phyloP scores from a whole-genome alignment of 306 rosid genomes.

The Cicer bijugum region DNA sequence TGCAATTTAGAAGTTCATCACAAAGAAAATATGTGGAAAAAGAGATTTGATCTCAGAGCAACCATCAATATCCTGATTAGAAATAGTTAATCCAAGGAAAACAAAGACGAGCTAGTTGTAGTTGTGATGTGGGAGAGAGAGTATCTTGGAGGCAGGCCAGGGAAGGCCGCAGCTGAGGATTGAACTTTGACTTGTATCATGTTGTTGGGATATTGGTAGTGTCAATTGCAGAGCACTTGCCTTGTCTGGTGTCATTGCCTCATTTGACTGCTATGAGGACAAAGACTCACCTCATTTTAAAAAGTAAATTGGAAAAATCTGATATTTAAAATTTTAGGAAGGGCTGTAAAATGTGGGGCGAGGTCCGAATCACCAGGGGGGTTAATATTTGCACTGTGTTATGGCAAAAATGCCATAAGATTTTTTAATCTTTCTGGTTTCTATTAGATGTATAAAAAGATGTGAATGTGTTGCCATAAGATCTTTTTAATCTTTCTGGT shows the following conservation, averaged over 20 bases:
- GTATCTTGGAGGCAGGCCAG: slow-evolving; percentile 12
- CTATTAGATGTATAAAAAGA: background rate
- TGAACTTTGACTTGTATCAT: slow-evolving; percentile 34
- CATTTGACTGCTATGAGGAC: slow-evolving; percentile 17
- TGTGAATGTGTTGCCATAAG: background rate
- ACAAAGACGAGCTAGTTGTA: slow-evolving; percentile 14
- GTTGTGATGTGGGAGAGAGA: slow-evolving; percentile 17
- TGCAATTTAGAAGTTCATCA: slow-evolving; percentile 12
- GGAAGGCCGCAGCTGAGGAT: background rate
- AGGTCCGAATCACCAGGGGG: slow-evolving; percentile 23
- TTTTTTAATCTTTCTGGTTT: background rate
- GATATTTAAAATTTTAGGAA: slow-evolving; percentile 27
- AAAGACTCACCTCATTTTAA: slow-evolving; percentile 14
- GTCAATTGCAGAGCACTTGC: slow-evolving; percentile 31
- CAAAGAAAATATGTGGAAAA: slow-evolving; percentile 36
- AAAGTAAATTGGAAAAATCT: slow-evolving; percentile 28
- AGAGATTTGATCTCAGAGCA: slow-evolving; percentile 6
- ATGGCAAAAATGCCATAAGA: too few relatives aligned
- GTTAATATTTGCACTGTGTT: background rate
- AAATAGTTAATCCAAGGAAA: slow-evolving; percentile 27
- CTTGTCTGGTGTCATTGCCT: background rate
- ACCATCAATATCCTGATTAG: slow-evolving; percentile 23
- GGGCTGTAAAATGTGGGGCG: slow-evolving; percentile 1
- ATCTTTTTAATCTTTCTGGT: slow-evolving; percentile 28
- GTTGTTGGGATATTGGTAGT: slow-evolving; percentile 30